Evolutionary conservation across 164 flowering plant genomes (phyloP).

Genomic region (grape (Vitis vinifera)): ASM3070453v1 NC_081821.1:10898501-10899000

Average conservation of each 20-base stretch:
- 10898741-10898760: constrained; percentile 33
- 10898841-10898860: constrained; percentile 55
- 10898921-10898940: constrained; percentile 64
- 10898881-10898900: constrained; percentile 50
- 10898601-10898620: constrained; percentile 26
- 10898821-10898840: constrained; percentile 86
- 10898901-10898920: constrained; percentile 48
- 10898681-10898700: constrained; percentile 1
- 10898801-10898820: constrained; percentile 81
- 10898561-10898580: constrained; percentile 17
- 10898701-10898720: constrained; percentile 18
- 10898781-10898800: constrained; percentile 51
- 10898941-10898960: constrained; percentile 62
- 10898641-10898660: constrained; percentile 37
- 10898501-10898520: too few species aligned
- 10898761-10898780: constrained; percentile 57
- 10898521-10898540: constrained; percentile 44
- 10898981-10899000: constrained; percentile 54
- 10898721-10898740: constrained; percentile 66
- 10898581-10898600: constrained; percentile 5
- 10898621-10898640: constrained; percentile 39
- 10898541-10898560: constrained; percentile 25
- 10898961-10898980: constrained; percentile 55
- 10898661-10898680: constrained; percentile 36
- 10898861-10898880: constrained; percentile 77